phyloP scores from a whole-genome alignment of 441 rosid genomes.

The Euphorbia neoarborescens region DNA sequence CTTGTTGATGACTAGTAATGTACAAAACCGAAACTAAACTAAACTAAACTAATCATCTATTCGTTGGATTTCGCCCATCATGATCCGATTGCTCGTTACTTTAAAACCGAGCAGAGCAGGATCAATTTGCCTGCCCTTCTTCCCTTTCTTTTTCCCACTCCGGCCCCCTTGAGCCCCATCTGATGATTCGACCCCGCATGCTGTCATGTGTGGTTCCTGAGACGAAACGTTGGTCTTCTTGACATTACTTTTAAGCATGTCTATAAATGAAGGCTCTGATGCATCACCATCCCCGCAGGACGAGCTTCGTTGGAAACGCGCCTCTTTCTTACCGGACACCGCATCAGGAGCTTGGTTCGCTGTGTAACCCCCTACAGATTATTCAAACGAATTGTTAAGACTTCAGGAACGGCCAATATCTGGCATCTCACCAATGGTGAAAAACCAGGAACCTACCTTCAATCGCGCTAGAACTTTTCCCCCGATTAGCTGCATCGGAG shows the following conservation, averaged over 20 bases:
- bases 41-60: slow-evolving; percentile 40
- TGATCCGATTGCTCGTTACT: slow-evolving; percentile 73
- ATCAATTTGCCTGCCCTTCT: slow-evolving; percentile 76
- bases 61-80: slow-evolving; percentile 79
- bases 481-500: slow-evolving; percentile 12
- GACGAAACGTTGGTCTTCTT: slow-evolving; percentile 17
- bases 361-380: slow-evolving; percentile 15
- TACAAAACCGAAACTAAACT: slow-evolving; percentile 15
- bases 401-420: slow-evolving; percentile 25
- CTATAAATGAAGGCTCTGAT: slow-evolving; percentile 46
- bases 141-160: slow-evolving; percentile 68
- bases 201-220: slow-evolving; percentile 19
- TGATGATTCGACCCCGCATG: slow-evolving; percentile 24
- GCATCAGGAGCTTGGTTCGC: slow-evolving; percentile 9
- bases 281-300: slow-evolving; percentile 34
- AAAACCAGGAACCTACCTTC: slow-evolving; percentile 7
- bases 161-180: slow-evolving; percentile 35
- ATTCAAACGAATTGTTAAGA: not conserved
- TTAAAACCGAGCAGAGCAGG: slow-evolving; percentile 81
- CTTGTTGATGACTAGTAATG: slow-evolving; percentile 7
- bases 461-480: slow-evolving; percentile 5
- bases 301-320: slow-evolving; percentile 27
- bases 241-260: slow-evolving; percentile 40
- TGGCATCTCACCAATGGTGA: not conserved
- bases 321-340: slow-evolving; percentile 30